Evolutionary conservation across 371 early-diverging fungal genomes (phyloP).

Genomic region (Synchytrium microbalum): DNA sequence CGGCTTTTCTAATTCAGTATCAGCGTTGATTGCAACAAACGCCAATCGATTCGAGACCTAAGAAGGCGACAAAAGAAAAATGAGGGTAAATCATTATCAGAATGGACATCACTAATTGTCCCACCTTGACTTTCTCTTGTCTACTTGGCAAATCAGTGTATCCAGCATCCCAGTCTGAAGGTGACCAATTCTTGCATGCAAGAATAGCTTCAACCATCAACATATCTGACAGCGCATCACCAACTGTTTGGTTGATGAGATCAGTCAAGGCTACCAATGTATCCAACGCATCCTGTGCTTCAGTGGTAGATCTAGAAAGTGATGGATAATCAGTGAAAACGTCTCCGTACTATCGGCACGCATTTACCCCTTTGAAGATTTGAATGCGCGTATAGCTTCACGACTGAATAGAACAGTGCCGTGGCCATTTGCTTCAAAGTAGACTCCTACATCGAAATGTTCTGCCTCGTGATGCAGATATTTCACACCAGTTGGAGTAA

Average conservation of each 20-base stretch:
- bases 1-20: constrained; percentile 84
- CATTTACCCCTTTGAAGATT: constrained; percentile 52
- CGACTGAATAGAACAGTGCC: constrained; percentile 96
- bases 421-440: constrained; percentile 99
- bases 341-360: background rate
- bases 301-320: constrained; percentile 54
- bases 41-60: constrained; percentile 71
- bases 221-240: constrained; percentile 98
- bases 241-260: constrained; percentile 96
- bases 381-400: constrained; percentile 68
- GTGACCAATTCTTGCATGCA: constrained; percentile 67
- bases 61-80: too few relatives aligned
- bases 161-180: constrained; percentile 82
- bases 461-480: constrained; percentile 97
- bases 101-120: background rate
- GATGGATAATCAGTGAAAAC: background rate
- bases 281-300: constrained; percentile 67
- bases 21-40: constrained; percentile 94
- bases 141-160: constrained; percentile 93
- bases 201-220: constrained; percentile 91
- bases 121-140: constrained; percentile 83
- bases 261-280: constrained; percentile 76
- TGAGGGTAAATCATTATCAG: too few relatives aligned
- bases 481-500: constrained; percentile 98
- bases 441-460: constrained; percentile 96